Evolutionary conservation across 2,329 filamentous ascomycete species (phyloP), one percentile per base, ranked within the genome.

Genomic region (Diplocarpon mali): DNA sequence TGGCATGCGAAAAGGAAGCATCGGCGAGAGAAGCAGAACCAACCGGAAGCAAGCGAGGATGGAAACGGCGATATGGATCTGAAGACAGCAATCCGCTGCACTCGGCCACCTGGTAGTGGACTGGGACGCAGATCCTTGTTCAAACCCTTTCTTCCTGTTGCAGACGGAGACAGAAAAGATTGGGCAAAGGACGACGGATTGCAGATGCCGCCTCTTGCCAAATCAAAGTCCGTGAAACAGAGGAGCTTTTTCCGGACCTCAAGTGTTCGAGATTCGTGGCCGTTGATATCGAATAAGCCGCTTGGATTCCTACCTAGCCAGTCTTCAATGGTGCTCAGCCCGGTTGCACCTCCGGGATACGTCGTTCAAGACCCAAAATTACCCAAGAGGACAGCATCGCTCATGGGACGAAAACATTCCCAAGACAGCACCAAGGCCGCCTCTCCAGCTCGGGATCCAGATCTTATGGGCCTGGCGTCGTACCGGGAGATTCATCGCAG

Each of bases 251-350:
- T 54, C 16, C 49, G 53, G 15, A 48, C 39, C 15, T 51, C 54
- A 2, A 46, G 48, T 12, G 46, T 54, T 11, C 51, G 54, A 38
- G 57, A 57, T n/a, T 60, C 57, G 2, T 60, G 57, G 57, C 57
- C 57, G 13, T 45, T 60, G 14, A 52, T 45, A 4, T 45, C 52
- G 10, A 47, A 42, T 8, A 50, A 49, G 12, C 51, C 54, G 10
- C 34, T 45, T 27, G 28, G 36, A 20, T 27, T 51, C 9, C 45
- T 52, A n/a, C 44, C 53, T 20, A 40, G 44, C 3, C 51, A 55
- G 35, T 38, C 46, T 32, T 51, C 49, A 10, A 53, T 56, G 38
- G 39, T 42, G 20, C 35, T 52, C 9, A 54, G 53, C 36, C 47
- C 47, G 28, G 55, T 55, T 10, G 54, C 55, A 24, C 53, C 56